Percentiles rank a stretch among this genome's conserved stretches.
These are phyloP conservation scores for Carpinus fangiana DNA, from an alignment of 306 rosid genomes.

Conservation along the genomic window DNA sequence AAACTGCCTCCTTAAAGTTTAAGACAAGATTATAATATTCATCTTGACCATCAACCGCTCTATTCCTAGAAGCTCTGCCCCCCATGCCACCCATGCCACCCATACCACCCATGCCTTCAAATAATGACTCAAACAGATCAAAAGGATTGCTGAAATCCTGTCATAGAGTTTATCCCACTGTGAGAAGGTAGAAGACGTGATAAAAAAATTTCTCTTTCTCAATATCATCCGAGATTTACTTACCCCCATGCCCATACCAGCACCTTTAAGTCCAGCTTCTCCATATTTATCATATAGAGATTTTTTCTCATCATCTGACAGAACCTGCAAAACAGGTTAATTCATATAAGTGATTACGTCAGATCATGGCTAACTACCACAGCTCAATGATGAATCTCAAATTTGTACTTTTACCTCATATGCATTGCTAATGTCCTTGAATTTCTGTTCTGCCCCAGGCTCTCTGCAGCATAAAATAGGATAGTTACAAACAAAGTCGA, in stretches of 20 bases:
- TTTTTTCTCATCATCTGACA: slow-evolving; percentile 93
- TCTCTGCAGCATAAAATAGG: slow-evolving; percentile 60
- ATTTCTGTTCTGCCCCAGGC: slow-evolving; percentile 80
- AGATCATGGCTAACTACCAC: slow-evolving; percentile 13
- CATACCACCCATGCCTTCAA: slow-evolving; percentile 61
- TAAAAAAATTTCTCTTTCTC: slow-evolving; percentile 3
- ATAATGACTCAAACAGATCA: slow-evolving; percentile 60
- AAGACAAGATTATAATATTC: slow-evolving; percentile 74
- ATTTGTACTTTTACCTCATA: slow-evolving; percentile 68
- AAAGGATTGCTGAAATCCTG: slow-evolving; percentile 75
- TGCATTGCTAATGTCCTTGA: slow-evolving; percentile 93
- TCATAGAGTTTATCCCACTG: background rate
- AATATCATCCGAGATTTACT: slow-evolving; percentile 36
- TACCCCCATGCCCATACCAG: slow-evolving; percentile 87
- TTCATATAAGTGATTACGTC: slow-evolving; percentile 17
- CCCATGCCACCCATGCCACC: slow-evolving; percentile 54
- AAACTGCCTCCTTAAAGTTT: slow-evolving; percentile 93
- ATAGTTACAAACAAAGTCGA: slow-evolving; percentile 11
- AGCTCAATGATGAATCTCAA: slow-evolving; percentile 16
- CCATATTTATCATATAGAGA: slow-evolving; percentile 87
- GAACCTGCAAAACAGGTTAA: slow-evolving; percentile 59
- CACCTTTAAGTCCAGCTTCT: slow-evolving; percentile 96
- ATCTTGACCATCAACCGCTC: slow-evolving; percentile 67
- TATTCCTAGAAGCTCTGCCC: slow-evolving; percentile 53
- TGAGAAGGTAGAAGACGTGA: slow-evolving; percentile 14